Evolutionary conservation across 345 rosid species (phyloP).

Genomic region (Ricinus communis): DNA sequence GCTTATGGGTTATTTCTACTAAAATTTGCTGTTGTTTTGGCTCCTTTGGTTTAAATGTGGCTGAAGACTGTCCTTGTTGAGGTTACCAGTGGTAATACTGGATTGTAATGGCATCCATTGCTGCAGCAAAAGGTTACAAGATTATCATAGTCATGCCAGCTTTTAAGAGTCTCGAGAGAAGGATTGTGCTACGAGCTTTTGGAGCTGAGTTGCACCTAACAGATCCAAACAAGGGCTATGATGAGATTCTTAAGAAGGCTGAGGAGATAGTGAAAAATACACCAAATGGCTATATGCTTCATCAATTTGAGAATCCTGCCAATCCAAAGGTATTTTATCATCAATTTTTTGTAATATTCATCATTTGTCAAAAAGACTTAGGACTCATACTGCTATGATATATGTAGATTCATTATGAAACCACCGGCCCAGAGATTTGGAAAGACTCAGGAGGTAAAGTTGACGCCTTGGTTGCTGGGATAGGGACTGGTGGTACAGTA

Average conservation of each 20-base stretch:
- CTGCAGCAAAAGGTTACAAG: constrained; percentile 29
- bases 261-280: constrained; percentile 26
- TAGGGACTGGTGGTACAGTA: constrained; percentile 32
- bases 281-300: constrained; percentile 27
- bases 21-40: not conserved
- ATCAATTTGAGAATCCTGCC: constrained; percentile 26
- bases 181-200: constrained; percentile 21
- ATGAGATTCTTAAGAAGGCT: constrained; percentile 10
- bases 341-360: no score
- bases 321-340: constrained; percentile 22
- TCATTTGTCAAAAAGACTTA: not conserved
- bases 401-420: constrained; percentile 25
- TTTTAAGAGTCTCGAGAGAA: constrained; percentile 27
- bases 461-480: constrained; percentile 25
- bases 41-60: not conserved
- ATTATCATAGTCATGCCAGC: constrained; percentile 24
- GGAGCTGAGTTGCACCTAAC: constrained; percentile 27
- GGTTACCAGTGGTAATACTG: constrained; percentile 29
- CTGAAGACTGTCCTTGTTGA: constrained; percentile 27
- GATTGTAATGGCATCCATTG: constrained; percentile 24
- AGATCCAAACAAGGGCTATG: constrained; percentile 15
- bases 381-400: not conserved
- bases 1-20: not conserved
- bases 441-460: constrained; percentile 24
- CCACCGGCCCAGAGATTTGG: constrained; percentile 37